Evolutionary conservation across 2,329 filamentous ascomycete species (phyloP).

Genomic region (Cladophialophora psammophila): DNA sequence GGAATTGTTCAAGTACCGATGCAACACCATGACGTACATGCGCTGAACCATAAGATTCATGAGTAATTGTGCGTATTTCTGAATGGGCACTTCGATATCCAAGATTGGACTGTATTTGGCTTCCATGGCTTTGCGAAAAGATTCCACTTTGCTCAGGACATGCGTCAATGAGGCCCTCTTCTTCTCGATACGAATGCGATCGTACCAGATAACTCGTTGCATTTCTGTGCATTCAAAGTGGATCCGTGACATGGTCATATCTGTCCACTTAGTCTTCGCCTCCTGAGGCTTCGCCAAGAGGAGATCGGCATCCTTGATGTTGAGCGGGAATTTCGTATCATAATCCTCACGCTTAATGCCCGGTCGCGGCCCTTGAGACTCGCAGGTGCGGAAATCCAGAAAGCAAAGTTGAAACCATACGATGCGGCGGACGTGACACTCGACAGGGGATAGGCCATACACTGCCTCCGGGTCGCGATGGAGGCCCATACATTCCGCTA

Average conservation of each 20-base stretch:
- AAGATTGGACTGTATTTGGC: constrained; percentile 71
- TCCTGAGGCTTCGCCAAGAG: constrained; percentile 54
- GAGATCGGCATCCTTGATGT: constrained; percentile 72
- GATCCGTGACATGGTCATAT: constrained; percentile 71
- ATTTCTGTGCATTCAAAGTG: constrained; percentile 77
- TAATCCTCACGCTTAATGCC: constrained; percentile 77
- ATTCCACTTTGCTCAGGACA: constrained; percentile 72
- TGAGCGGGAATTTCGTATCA: constrained; percentile 74
- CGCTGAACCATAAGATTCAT: constrained; percentile 70
- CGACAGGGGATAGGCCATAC: constrained; percentile 70
- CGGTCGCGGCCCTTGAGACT: constrained; percentile 75
- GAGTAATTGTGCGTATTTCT: constrained; percentile 69
- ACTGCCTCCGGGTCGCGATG: constrained; percentile 71
- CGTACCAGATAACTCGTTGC: constrained; percentile 73
- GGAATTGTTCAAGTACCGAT: constrained; percentile 67
- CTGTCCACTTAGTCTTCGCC: constrained; percentile 64
- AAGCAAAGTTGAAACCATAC: constrained; percentile 82
- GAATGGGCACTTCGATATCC: constrained; percentile 65
- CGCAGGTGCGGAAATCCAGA: constrained; percentile 76
- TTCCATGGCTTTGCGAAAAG: constrained; percentile 69
- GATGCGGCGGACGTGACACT: constrained; percentile 74
- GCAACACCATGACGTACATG: constrained; percentile 71
- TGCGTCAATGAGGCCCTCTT: constrained; percentile 68
- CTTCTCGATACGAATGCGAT: constrained; percentile 69
- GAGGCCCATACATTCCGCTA: constrained; percentile 79